A percentile compares a stretch with the other conserved stretches of the same genome.
Evolutionary conservation across 108 stramenopile species (phyloP).

Genomic region (Tribonema minus): DNA sequence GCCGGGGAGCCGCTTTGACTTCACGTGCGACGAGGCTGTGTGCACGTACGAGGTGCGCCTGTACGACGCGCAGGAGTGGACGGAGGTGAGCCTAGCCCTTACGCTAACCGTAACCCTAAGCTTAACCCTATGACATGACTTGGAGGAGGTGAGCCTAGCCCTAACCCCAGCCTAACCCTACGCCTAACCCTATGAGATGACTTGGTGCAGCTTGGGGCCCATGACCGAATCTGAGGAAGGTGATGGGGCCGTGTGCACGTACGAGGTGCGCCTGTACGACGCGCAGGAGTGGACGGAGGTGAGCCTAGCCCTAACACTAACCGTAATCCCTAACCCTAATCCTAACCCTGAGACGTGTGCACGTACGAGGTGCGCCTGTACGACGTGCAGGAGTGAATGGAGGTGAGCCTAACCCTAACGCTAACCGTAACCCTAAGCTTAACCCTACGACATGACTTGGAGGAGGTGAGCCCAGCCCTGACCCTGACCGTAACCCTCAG

Average conservation of each 20-base stretch:
- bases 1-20: constrained; percentile 36
- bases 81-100: constrained; percentile 30
- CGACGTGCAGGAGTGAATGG: constrained; percentile 54
- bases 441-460: too few species aligned
- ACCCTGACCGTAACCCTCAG: too few species aligned
- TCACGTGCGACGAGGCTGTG: constrained; percentile 50
- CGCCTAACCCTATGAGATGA: too few species aligned
- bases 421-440: neutral
- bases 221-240: too few species aligned
- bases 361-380: constrained; percentile 71
- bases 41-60: constrained; percentile 70
- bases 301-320: too few species aligned
- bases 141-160: too few species aligned
- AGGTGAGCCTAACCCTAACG: constrained; percentile 20
- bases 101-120: neutral
- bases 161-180: too few species aligned
- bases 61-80: constrained; percentile 55
- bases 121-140: too few species aligned
- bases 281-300: constrained; percentile 52
- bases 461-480: too few species aligned
- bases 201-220: too few species aligned
- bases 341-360: too few species aligned
- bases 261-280: constrained; percentile 70
- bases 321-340: too few species aligned
- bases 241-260: constrained; percentile 56